Evolutionary conservation across 2,329 filamentous ascomycete species (phyloP), one percentile per base, ranked within the genome.

Genomic region (Pyricularia pennisetigena): DNA sequence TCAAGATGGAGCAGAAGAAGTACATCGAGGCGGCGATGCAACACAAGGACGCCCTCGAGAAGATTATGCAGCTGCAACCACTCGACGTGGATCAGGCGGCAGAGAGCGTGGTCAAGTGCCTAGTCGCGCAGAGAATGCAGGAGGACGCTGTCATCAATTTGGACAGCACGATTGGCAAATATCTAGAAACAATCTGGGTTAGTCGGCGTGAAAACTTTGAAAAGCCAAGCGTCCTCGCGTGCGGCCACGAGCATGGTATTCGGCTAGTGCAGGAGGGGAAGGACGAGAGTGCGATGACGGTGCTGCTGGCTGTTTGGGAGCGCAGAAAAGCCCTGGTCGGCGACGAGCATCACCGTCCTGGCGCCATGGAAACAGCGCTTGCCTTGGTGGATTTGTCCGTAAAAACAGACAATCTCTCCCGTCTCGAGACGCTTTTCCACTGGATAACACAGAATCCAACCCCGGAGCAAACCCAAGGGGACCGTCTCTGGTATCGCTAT

Each of bases 201-300:
- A 32, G 26, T 20, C 32, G 68, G 28, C 49, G 23, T 7, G 35
- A 26, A 28, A 59, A 59, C 3, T 26, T 29, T 26, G 68, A 69
- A 49, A 67, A 26, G 7, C 64, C 49, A n/a, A 57, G 63, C 35
- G 61, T 69, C 20, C 68, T 69, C 26, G 24, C 24, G 26, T 69
- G 68, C 35, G 68, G 68, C 10, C 68, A 69, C 23, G 65, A 69
- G n/a, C 65, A 66, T 49, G 68, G 68, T 23, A 24, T 69, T n/a
- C 68, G 68, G 1, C 20, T 69, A 14, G 28, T 67, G 9, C 57
- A 24, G 4, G 59, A 54, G 1, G 68, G 59, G 24, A 63, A 63
- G 35, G 59, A 67, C n/a, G 68, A 69, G 23, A 66, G 67, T 23
- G 68, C 68, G 1, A 66, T 35, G 20, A 28, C 54, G 4, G 57